Evolutionary conservation across 805 yeast species (phyloP).

Genomic region (Metschnikowia peoriensis): DNA sequence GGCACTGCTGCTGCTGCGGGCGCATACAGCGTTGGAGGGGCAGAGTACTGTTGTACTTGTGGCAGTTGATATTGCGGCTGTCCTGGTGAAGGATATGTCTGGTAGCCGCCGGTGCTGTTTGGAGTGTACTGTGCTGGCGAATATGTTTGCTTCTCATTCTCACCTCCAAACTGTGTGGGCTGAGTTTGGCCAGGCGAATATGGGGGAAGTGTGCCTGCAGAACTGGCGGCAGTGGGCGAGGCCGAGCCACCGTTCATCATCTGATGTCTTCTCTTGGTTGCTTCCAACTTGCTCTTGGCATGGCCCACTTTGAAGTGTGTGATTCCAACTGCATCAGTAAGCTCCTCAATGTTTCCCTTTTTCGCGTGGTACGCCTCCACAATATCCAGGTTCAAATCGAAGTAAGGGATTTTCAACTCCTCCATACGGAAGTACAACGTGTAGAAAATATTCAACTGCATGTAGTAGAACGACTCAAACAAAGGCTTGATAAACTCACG

Average conservation of each 20-base stretch:
- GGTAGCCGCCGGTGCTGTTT: constrained; percentile 11
- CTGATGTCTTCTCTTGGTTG: constrained; percentile 74
- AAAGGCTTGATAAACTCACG: constrained; percentile 90
- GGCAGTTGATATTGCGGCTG: constrained; percentile 25
- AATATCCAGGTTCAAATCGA: constrained; percentile 81
- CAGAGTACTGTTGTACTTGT: constrained; percentile 24
- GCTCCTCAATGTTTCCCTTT: constrained; percentile 89
- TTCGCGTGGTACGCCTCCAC: constrained; percentile 74
- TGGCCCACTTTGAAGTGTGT: constrained; percentile 89
- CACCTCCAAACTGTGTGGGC: constrained; percentile 13
- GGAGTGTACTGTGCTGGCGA: constrained; percentile 5
- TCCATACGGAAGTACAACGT: constrained; percentile 89
- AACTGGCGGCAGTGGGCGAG: constrained; percentile 23
- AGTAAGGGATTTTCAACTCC: constrained; percentile 95
- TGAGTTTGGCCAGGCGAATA: constrained; percentile 34
- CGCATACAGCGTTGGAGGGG: constrained; percentile 14
- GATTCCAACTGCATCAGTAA: constrained; percentile 83
- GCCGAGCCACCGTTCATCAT: constrained; percentile 31
- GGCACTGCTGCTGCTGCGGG: constrained; percentile 15
- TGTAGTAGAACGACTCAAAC: constrained; percentile 90
- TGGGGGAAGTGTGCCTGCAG: constrained; percentile 30
- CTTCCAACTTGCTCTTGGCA: constrained; percentile 79
- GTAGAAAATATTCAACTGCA: constrained; percentile 97
- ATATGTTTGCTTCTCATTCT: constrained; percentile 15
- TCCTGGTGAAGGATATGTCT: constrained; percentile 12